Base-by-base conservation (phyloP, 202 grass and related monocot species). In the Schoenoplectus tabernaemontani region DNA sequence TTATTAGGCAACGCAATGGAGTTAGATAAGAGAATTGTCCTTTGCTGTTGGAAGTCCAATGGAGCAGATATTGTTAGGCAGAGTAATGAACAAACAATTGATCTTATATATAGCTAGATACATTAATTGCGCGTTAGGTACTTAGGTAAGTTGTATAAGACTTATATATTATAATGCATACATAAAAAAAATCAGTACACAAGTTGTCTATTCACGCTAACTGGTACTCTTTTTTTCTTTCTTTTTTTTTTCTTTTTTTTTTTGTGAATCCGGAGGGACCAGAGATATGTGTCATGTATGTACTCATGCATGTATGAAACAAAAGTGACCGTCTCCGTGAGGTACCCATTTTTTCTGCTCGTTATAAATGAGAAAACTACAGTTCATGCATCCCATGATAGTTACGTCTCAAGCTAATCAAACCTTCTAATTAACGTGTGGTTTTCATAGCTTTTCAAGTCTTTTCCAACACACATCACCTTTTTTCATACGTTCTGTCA, bases 21-120 rank as follows among this genome's bases (percentile, higher is more conserved):
- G 13, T 50, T 72, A 50, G 22, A 72, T 72, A 28, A 71, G 43
- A 72, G 68, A 72, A 72, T 48, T 71, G 42, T 48, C 42, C 11
- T 71, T 48, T 50, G 42, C 43, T 30, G 43, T 42, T 37, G 61
- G 0, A 64, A 50, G 67, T 72, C 68, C 9, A 47, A 23, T n/a
- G 11, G n/a, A 22, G 20, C 11, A 50, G 67, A 48, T 17, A 72
- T 50, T 8, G 63, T 66, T 66, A 66, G 63, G 34, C 24, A n/a
- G 41, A 48, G 66, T 26, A 69, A 41, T 26, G 28, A 48, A 22
- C 42, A 48, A 48, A 72, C 68, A 72, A 72, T 50, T 30, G 20
- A 6, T 38, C 15, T 38, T 16, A 19, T 65, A 65, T 37, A 65
- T 30, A 30, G 9, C 30, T 16, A n/a, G 33, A 7, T 39, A 38